phyloP scores from a whole-genome alignment of 352 stramenopile species.

The Globisporangium okanoganense region DNA sequence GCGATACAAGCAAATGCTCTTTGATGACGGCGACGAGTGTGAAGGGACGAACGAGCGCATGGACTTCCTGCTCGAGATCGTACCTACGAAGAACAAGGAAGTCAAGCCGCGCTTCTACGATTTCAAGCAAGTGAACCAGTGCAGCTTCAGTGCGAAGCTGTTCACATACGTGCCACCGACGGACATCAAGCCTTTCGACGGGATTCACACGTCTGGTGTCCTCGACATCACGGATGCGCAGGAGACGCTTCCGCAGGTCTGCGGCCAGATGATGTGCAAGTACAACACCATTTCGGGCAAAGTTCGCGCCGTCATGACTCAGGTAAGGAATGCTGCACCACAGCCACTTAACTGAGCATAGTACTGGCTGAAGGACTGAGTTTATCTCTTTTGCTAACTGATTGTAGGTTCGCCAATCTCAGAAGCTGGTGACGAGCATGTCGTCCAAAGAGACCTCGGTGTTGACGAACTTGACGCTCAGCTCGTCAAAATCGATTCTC shows the following conservation, averaged over 20 bases:
- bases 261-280: slow-evolving; percentile 67
- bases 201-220: slow-evolving; percentile 65
- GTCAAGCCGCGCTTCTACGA: slow-evolving; percentile 39
- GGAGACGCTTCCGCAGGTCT: slow-evolving; percentile 55
- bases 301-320: slow-evolving; percentile 42
- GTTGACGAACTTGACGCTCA: slow-evolving; percentile 51
- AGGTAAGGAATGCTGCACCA: slow-evolving; percentile 25
- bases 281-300: slow-evolving; percentile 48
- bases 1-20: slow-evolving; percentile 77
- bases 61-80: slow-evolving; percentile 47
- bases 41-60: slow-evolving; percentile 37
- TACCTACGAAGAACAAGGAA: slow-evolving; percentile 37
- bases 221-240: slow-evolving; percentile 57
- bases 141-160: slow-evolving; percentile 48
- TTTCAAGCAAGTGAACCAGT: slow-evolving; percentile 54
- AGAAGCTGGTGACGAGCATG: slow-evolving; percentile 21
- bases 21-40: slow-evolving; percentile 72
- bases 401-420: slow-evolving; percentile 16
- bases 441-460: slow-evolving; percentile 21
- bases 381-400: not conserved
- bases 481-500: slow-evolving; percentile 49
- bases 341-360: too few relatives aligned
- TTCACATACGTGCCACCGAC: slow-evolving; percentile 40
- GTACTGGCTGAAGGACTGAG: not conserved
- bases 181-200: slow-evolving; percentile 32